These are phyloP conservation scores for Mycosphaerella arachidis DNA, from an alignment of 2,329 filamentous ascomycete species.

Conservation along the genomic window DNA sequence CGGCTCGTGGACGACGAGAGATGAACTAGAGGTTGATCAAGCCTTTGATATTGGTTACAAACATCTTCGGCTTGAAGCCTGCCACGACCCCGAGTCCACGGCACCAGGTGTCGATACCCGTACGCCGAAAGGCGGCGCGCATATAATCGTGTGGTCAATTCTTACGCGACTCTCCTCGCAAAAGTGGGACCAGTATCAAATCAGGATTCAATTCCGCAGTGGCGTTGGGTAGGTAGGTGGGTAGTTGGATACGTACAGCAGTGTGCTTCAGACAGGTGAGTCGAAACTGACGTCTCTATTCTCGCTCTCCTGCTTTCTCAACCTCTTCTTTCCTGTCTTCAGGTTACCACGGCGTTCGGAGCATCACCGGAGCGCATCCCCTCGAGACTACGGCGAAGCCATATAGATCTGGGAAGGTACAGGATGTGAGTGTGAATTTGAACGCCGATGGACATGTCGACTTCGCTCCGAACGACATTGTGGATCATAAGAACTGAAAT, in stretches of 20 bases:
- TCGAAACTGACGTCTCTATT: not conserved
- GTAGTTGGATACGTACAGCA: not conserved
- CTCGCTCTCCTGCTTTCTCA: not conserved
- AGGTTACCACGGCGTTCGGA: not conserved
- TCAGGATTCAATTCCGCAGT: not conserved
- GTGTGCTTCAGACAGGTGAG: not conserved
- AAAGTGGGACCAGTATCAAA: not conserved
- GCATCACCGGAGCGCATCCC: conserved; percentile 42
- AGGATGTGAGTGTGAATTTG: conserved; percentile 39
- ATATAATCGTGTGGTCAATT: not conserved
- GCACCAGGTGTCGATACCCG: not conserved
- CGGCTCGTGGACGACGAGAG: no score
- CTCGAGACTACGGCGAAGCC: conserved; percentile 51
- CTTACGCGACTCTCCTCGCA: not conserved
- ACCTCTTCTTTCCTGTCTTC: not conserved
- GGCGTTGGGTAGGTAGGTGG: not conserved
- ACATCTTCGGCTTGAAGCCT: not conserved
- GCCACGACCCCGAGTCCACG: not conserved
- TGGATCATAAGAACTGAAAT: conserved; percentile 49
- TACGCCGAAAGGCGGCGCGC: not conserved
- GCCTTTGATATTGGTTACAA: not conserved
- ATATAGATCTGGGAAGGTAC: conserved; percentile 43
- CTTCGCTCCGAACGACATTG: conserved; percentile 49
- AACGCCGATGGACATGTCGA: conserved; percentile 50
- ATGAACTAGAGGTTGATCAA: no score